Evolutionary conservation across 225 moss, liverwort and hornwort genomes (phyloP).

Genomic region (Pleurozium schreberi): DNA sequence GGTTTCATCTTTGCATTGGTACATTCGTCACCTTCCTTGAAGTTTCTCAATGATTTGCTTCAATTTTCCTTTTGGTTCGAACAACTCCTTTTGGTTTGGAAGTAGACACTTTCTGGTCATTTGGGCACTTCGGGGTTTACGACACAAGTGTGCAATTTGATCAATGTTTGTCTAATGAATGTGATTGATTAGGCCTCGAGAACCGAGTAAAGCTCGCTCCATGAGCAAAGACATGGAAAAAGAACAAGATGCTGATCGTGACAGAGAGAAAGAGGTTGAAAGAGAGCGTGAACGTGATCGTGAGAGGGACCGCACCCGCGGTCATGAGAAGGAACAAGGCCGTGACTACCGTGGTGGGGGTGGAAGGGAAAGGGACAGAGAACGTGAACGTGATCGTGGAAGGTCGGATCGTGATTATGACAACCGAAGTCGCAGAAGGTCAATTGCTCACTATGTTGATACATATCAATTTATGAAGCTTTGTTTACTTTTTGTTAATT

Average conservation of each 20-base stretch:
- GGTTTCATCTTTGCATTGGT: neutral
- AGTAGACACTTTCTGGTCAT: neutral
- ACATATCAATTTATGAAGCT: neutral
- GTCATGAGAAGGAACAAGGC: slow-evolving; percentile 36
- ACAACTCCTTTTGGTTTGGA: neutral
- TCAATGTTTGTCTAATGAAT: neutral
- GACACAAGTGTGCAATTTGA: neutral
- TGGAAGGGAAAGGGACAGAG: slow-evolving; percentile 47
- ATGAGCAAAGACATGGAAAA: slow-evolving; percentile 63
- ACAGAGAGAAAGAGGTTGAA: slow-evolving; percentile 39
- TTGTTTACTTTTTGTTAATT: neutral
- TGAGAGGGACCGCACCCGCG: neutral
- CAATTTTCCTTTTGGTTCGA: too few species aligned
- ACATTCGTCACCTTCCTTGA: neutral
- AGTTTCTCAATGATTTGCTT: neutral
- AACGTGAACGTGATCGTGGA: slow-evolving; percentile 49
- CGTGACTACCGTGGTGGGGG: slow-evolving; percentile 51
- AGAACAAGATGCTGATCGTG: slow-evolving; percentile 56
- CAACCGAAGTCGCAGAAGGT: slow-evolving; percentile 61
- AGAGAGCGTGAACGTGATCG: slow-evolving; percentile 47
- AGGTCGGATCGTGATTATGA: slow-evolving; percentile 60
- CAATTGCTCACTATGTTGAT: neutral
- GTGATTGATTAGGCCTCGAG: slow-evolving; percentile 39
- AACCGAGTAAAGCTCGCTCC: slow-evolving; percentile 38
- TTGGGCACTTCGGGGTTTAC: neutral